phyloP scores from a whole-genome alignment of 2,329 filamentous ascomycete species.

The Alternaria gansuensis region DNA sequence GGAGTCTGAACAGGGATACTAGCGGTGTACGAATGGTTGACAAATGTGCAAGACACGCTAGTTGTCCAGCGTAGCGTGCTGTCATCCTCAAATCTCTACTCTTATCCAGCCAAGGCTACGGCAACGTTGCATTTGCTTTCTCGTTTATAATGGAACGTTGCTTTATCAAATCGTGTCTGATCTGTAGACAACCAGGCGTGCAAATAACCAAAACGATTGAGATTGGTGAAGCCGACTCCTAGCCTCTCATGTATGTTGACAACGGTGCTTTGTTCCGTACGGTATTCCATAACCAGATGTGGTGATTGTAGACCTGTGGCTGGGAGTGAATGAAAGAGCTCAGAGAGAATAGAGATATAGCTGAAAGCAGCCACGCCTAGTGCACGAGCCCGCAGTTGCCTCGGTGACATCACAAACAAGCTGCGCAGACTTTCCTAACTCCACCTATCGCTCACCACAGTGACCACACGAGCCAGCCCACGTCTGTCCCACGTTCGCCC shows the following conservation, averaged over 20 bases:
- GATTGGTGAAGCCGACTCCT: neutral
- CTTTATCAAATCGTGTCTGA: neutral
- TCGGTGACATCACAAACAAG: constrained; percentile 39
- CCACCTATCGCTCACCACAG: constrained; percentile 12
- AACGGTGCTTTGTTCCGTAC: neutral
- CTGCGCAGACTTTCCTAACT: constrained; percentile 25
- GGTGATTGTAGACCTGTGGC: neutral
- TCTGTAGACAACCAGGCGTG: neutral
- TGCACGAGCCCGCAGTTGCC: constrained; percentile 27
- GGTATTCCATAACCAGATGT: neutral
- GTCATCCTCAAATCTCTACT: neutral
- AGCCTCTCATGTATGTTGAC: neutral
- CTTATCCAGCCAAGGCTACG: neutral
- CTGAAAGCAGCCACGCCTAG: neutral
- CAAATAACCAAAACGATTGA: neutral
- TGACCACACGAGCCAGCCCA: constrained; percentile 11
- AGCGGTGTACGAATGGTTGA: neutral
- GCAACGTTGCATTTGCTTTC: neutral
- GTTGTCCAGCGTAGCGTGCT: neutral
- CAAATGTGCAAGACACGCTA: neutral
- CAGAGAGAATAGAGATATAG: neutral
- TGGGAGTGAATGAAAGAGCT: neutral
- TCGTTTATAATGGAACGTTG: no score
- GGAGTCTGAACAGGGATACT: neutral
- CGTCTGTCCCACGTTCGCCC: constrained; percentile 5